Conservation (phyloP, 352 stramenopile genomes). For the Discostella stelligera region DNA sequence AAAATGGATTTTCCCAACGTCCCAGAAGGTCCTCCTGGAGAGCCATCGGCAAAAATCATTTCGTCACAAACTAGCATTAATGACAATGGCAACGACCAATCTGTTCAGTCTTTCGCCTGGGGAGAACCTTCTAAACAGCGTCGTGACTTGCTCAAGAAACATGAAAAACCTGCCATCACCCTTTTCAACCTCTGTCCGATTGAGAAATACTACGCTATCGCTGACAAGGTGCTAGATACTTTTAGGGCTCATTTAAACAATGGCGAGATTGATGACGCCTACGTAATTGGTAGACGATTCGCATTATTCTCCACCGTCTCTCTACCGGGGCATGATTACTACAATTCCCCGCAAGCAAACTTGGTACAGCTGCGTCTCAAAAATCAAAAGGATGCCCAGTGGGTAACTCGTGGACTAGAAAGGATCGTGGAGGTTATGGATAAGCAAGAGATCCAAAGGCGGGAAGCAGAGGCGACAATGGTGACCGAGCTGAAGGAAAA, state of each 20-base stretch:
- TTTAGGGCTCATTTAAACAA: conserved; percentile 57
- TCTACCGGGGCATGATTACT: conserved; percentile 75
- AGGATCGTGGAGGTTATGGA: conserved; percentile 74
- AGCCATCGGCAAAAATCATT: conserved; percentile 4
- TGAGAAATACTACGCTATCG: conserved; percentile 66
- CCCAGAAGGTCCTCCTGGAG: conserved; percentile 18
- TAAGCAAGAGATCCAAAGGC: conserved; percentile 58
- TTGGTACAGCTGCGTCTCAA: conserved; percentile 25
- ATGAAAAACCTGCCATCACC: conserved; percentile 10
- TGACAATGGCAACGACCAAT: conserved; percentile 9
- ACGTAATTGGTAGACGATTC: conserved; percentile 73
- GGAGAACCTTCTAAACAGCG: conserved; percentile 28
- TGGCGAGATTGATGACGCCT: conserved; percentile 65
- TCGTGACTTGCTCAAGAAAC: conserved; percentile 32
- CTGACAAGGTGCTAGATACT: conserved; percentile 59
- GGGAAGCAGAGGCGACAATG: conserved; percentile 38
- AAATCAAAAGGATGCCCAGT: conserved; percentile 50
- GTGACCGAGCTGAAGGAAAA: conserved; percentile 42
- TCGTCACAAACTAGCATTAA: not conserved
- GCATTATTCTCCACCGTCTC: conserved; percentile 65
- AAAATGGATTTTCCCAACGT: conserved; percentile 32
- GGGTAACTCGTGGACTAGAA: conserved; percentile 64
- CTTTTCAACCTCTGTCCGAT: conserved; percentile 58
- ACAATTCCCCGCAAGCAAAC: conserved; percentile 29
- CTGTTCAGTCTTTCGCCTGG: not conserved